Base-by-base conservation (phyloP, 495 filamentous ascomycete genomes). In the Penicillium goetzii region DNA sequence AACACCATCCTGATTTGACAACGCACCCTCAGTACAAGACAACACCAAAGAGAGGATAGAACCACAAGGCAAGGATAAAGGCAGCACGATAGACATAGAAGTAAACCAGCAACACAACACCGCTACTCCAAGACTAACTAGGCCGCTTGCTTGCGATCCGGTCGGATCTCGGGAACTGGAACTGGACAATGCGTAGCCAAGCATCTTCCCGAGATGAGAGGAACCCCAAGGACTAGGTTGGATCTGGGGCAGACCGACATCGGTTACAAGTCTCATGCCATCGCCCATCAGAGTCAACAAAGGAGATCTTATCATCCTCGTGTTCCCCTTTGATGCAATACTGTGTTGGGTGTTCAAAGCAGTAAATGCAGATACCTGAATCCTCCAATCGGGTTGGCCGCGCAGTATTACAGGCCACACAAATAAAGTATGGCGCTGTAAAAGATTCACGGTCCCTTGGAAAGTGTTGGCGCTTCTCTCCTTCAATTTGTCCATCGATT, bases 261-360 rank as follows among this genome's bases (percentile, higher is more conserved):
- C 56, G 9, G 1, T 56, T 55, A n/a, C 62, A 64, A 11, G 14
- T 19, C 12, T 30, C 30, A 40, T 60, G 40, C 8, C 19, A 26
- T 0, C 10, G 28, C 7, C 56, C 62, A 8, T 56, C 28, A 6
- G 21, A 10, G 32, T 51, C 62, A 19, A 41, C 28, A 8, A 60
- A 64, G 5, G 15, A 21, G 17, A 21, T 6, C 21, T 32, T 6
- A 9, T 51, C 38, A 0, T 17, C 14, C 23, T 64, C 62, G 12
- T 60, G 57, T 3, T n/a, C 25, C 0, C 61, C 61, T 28, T 23
- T 4, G 8, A 56, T 19, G 50, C 62, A 64, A n/a, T 38, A 64
- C 25, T 60, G 50, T 14, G 34, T 21, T 2, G 26, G 50, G 19
- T 32, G 14, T 7, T 59, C 40, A 1, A 64, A 21, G 41, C 62